Conservation (phyloP, 768 basidiomycete genomes). For the Dentipellis sp. region DNA sequence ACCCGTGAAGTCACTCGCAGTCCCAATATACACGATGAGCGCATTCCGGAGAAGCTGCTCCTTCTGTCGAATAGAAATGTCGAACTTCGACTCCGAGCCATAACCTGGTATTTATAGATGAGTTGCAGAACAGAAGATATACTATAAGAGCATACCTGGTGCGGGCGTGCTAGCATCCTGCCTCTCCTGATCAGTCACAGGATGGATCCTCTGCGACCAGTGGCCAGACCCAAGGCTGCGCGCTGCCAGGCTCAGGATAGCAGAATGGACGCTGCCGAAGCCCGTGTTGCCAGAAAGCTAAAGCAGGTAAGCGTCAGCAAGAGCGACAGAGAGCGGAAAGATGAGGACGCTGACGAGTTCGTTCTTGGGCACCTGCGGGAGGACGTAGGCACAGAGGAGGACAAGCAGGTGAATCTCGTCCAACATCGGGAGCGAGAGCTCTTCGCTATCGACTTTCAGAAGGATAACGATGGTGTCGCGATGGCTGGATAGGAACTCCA, state of each 20-base stretch:
- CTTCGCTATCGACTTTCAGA: slow-evolving; percentile 63
- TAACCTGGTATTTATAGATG: slow-evolving; percentile 29
- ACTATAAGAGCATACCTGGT: slow-evolving; percentile 34
- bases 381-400: slow-evolving; percentile 55
- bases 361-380: slow-evolving; percentile 63
- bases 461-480: slow-evolving; percentile 77
- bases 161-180: slow-evolving; percentile 43
- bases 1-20: slow-evolving; percentile 68
- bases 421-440: slow-evolving; percentile 53
- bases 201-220: slow-evolving; percentile 48
- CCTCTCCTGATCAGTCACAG: slow-evolving; percentile 60
- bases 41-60: slow-evolving; percentile 53
- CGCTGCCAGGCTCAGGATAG: slow-evolving; percentile 68
- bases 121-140: slow-evolving; percentile 2
- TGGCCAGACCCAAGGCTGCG: slow-evolving; percentile 52
- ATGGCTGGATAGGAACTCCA: slow-evolving; percentile 77
- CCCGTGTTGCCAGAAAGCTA: slow-evolving; percentile 60
- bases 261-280: slow-evolving; percentile 79
- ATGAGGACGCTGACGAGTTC: slow-evolving; percentile 54
- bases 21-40: slow-evolving; percentile 58
- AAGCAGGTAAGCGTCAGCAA: neutral
- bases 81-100: slow-evolving; percentile 48
- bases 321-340: neutral
- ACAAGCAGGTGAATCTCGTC: slow-evolving; percentile 79
- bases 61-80: slow-evolving; percentile 42